phyloP scores from a whole-genome alignment of 306 rosid species.

The Clitoria ternatea region DNA sequence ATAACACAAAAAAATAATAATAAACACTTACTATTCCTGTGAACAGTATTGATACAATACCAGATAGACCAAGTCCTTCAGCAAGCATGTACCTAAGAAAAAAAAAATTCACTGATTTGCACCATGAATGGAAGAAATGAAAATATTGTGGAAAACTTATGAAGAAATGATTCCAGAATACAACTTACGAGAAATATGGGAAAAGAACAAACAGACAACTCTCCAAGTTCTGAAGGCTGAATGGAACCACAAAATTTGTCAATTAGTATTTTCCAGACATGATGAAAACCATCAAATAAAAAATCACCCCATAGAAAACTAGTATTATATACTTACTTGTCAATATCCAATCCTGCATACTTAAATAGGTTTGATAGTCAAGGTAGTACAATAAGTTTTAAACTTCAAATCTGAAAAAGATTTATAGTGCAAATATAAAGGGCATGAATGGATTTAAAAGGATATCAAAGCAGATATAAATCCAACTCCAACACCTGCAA shows the following conservation, averaged over 20 bases:
- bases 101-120: slow-evolving; percentile 15
- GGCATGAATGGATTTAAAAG: slow-evolving; percentile 43
- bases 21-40: slow-evolving; percentile 83
- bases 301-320: slow-evolving; percentile 22
- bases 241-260: slow-evolving; percentile 29
- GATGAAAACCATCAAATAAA: slow-evolving; percentile 14
- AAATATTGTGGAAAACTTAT: background rate
- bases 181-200: slow-evolving; percentile 94
- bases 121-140: slow-evolving; percentile 12
- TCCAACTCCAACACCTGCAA: slow-evolving; percentile 97
- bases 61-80: slow-evolving; percentile 94
- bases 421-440: slow-evolving; percentile 15
- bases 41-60: slow-evolving; percentile 93
- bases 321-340: slow-evolving; percentile 61
- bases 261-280: slow-evolving; percentile 25
- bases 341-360: slow-evolving; percentile 99
- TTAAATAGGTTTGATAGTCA: slow-evolving; percentile 82
- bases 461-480: slow-evolving; percentile 98
- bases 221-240: slow-evolving; percentile 96
- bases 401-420: slow-evolving; percentile 11
- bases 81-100: slow-evolving; percentile 89
- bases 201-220: slow-evolving; percentile 97
- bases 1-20: slow-evolving; percentile 1
- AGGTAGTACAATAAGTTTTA: slow-evolving; percentile 46
- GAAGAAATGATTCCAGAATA: slow-evolving; percentile 26